A percentile compares a stretch with the other conserved stretches of the same genome.
Conservation (phyloP, 2,329 filamentous ascomycete species). For the Epichloe gansuensis region DNA sequence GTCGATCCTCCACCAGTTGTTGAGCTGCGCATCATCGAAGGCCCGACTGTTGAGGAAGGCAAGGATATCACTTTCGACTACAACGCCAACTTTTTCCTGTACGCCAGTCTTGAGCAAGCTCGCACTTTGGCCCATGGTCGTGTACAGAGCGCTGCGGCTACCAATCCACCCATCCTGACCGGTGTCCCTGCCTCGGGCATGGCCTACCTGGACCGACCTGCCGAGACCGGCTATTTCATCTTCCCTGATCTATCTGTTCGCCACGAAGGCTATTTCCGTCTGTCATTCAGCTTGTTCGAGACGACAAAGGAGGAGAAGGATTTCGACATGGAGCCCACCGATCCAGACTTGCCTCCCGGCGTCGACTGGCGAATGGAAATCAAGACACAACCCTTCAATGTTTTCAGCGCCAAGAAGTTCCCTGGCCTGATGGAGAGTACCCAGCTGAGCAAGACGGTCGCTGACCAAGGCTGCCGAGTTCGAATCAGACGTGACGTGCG, state of each 20-base stretch:
- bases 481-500: conserved; percentile 88
- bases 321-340: conserved; percentile 43
- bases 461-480: conserved; percentile 92
- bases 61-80: conserved; percentile 77
- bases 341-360: conserved; percentile 32
- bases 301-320: conserved; percentile 79
- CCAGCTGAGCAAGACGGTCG: conserved; percentile 73
- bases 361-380: conserved; percentile 84
- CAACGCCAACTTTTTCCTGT: conserved; percentile 96
- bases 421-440: conserved; percentile 88
- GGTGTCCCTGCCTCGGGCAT: conserved; percentile 92
- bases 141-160: conserved; percentile 51
- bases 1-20: conserved; percentile 93
- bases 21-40: conserved; percentile 75
- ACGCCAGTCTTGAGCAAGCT: conserved; percentile 77
- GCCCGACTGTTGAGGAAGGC: conserved; percentile 43
- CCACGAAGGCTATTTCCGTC: conserved; percentile 84
- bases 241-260: conserved; percentile 94
- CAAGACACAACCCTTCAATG: conserved; percentile 73
- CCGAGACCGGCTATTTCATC: conserved; percentile 78
- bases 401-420: conserved; percentile 97
- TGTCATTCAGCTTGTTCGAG: conserved; percentile 89
- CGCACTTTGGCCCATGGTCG: conserved; percentile 73
- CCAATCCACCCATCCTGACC: conserved; percentile 72
- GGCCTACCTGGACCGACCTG: conserved; percentile 84